phyloP scores from a whole-genome alignment of 371 early-diverging fungal species.

The Quaeritorhiza haematococci region DNA sequence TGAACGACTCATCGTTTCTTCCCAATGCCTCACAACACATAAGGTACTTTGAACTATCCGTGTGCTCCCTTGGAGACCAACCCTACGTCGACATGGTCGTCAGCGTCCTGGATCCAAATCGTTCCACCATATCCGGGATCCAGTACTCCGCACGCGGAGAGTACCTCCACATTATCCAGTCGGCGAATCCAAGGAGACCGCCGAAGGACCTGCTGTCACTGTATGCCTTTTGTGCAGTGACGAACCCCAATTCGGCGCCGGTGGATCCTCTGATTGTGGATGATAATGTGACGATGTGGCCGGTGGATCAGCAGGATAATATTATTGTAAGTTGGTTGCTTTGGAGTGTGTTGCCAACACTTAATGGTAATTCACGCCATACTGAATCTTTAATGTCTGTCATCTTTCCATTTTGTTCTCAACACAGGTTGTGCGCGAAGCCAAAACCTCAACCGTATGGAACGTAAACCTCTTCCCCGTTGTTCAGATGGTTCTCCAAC shows the following conservation, averaged over 20 bases:
- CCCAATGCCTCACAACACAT: not conserved
- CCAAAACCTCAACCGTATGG: slow-evolving; percentile 52
- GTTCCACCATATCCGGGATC: slow-evolving; percentile 56
- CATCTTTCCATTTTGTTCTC: not conserved
- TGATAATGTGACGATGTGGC: slow-evolving; percentile 75
- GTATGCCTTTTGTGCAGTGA: slow-evolving; percentile 58
- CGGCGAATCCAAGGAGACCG: slow-evolving; percentile 43
- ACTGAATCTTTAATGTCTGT: not conserved
- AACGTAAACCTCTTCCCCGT: slow-evolving; percentile 65
- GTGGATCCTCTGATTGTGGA: slow-evolving; percentile 64
- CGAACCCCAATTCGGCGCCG: not conserved
- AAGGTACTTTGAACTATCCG: slow-evolving; percentile 60
- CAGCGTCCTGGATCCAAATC: slow-evolving; percentile 59
- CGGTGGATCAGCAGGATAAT: slow-evolving; percentile 68
- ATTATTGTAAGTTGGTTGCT: slow-evolving; percentile 51
- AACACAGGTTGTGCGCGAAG: slow-evolving; percentile 48
- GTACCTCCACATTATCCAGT: slow-evolving; percentile 43
- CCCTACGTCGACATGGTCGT: slow-evolving; percentile 71
- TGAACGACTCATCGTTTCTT: not conserved
- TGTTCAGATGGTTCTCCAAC: slow-evolving; percentile 53
- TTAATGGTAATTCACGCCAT: not conserved
- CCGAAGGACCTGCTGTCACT: slow-evolving; percentile 69
- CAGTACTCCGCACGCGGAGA: slow-evolving; percentile 71
- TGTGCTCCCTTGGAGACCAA: slow-evolving; percentile 76
- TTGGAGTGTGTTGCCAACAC: not conserved